phyloP scores from a whole-genome alignment of 257 asterid species.

The Rauvolfia tetraphylla region DNA sequence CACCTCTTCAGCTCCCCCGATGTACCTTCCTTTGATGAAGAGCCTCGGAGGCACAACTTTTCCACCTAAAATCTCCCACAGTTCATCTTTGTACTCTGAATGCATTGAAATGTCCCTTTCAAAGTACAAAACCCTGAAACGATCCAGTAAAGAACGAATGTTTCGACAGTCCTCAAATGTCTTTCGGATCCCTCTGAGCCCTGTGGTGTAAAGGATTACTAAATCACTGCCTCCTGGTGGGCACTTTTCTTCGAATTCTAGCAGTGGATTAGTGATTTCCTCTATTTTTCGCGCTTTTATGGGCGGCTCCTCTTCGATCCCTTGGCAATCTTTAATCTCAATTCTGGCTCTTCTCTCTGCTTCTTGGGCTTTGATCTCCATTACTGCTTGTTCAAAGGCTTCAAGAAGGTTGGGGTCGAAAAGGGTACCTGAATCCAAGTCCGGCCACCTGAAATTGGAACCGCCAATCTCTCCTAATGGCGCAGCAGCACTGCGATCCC shows the following conservation, averaged over 20 bases:
- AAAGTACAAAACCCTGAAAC: constrained; percentile 48
- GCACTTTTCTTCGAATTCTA: constrained; percentile 56
- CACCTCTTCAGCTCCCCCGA: constrained; percentile 93
- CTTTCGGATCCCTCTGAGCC: constrained; percentile 79
- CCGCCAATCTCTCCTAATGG: constrained; percentile 44
- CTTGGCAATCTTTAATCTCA: constrained; percentile 20
- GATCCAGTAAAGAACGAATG: constrained; percentile 56
- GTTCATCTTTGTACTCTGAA: constrained; percentile 65
- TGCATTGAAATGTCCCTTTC: constrained; percentile 95
- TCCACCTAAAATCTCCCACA: constrained; percentile 58
- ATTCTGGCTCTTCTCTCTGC: constrained; percentile 44
- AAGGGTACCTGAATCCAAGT: constrained; percentile 56
- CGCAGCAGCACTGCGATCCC: constrained; percentile 1
- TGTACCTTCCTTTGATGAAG: constrained; percentile 82
- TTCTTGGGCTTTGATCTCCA: constrained; percentile 55
- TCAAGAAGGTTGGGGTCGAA: constrained; percentile 70
- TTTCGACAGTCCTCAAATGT: constrained; percentile 82
- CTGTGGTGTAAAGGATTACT: constrained; percentile 77
- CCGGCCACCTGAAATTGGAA: constrained; percentile 53
- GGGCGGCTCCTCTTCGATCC: constrained; percentile 46
- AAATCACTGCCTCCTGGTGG: constrained; percentile 80
- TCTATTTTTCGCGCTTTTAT: constrained; percentile 43
- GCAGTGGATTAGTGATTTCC: constrained; percentile 33
- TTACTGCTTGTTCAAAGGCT: constrained; percentile 65
- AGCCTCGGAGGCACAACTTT: constrained; percentile 68